Base-by-base conservation (phyloP, 352 stramenopile species). In the Aphanomyces cochlioides region DNA sequence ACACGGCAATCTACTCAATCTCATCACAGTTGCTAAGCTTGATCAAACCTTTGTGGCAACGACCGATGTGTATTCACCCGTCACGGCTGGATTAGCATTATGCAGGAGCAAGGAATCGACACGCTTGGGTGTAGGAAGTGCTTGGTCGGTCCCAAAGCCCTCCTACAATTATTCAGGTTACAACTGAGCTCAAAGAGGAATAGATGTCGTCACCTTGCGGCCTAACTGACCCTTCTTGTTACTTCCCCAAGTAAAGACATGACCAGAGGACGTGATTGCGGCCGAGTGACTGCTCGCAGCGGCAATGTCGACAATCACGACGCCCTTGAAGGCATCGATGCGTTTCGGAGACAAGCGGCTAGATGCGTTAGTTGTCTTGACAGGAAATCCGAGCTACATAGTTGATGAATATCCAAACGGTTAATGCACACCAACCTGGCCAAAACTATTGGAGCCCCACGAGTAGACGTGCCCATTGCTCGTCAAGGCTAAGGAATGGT, bases 361-460 rank as follows among this genome's bases (percentile, higher is more conserved):
- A 40, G 89, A 74, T 8, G 78, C 79, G 5, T 78, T 80, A n/a
- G 72, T 81, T 7, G 72, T 75, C 69, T 93, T 92, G 12, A 79
- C 69, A 10, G 74, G 80, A 38, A 90, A 83, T 0, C 84, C 86
- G 36, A 92, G 75, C 60, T 70, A 45, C 63, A 8, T n/a, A 50
- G 15, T 10, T 28, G 36, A 41, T 67, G 21, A 67, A 10, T 17
- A 69, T 36, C 19, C 13, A n/a, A 38, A 37, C 13, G 4, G 7
- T 19, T 12, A 1, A 34, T 8, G 7, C 5, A 12, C 1, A 68
- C 17, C 3, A 34, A 73, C 67, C 45, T 94, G 87, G 5, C 85
- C 84, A 59, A 90, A 92, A 59, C 83, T 90, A 47, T 92, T 92
- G 36, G 84, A 89, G n/a, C 87, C 87, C 85, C 87, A 94, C 0